A percentile compares a stretch with the other conserved stretches of the same genome.
These are phyloP conservation scores for Paraphysoderma sedebokerense DNA, from an alignment of 371 early-diverging fungal genomes.

Conservation along the genomic window DNA sequence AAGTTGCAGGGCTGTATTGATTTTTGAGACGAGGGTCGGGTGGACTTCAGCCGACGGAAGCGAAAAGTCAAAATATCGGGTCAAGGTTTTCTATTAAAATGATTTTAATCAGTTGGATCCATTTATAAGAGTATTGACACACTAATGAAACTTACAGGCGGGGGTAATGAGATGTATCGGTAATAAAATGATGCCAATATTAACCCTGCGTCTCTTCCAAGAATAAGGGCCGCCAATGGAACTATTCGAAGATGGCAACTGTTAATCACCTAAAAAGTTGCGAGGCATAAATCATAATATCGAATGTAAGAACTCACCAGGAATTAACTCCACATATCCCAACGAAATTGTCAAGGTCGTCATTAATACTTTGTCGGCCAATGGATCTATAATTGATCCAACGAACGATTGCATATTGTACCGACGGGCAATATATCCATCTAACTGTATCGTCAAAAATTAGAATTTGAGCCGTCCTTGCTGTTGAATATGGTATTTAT, in stretches of 20 bases:
- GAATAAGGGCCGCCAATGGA: constrained; percentile 59
- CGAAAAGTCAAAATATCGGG: constrained; percentile 72
- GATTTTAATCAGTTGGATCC: neutral
- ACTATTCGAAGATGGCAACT: constrained; percentile 14
- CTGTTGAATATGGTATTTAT: neutral
- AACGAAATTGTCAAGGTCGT: constrained; percentile 71
- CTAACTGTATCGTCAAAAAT: constrained; percentile 26
- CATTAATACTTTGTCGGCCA: constrained; percentile 93
- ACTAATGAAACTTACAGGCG: constrained; percentile 38
- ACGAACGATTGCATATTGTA: constrained; percentile 70
- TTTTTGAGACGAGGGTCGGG: constrained; percentile 76
- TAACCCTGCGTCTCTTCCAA: constrained; percentile 73
- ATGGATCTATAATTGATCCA: constrained; percentile 86
- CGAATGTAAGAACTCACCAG: constrained; percentile 27
- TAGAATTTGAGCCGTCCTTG: neutral
- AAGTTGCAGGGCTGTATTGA: constrained; percentile 82
- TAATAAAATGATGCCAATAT: constrained; percentile 60
- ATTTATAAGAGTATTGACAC: neutral
- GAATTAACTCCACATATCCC: constrained; percentile 50
- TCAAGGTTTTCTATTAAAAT: constrained; percentile 49
- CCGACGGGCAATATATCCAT: constrained; percentile 81
- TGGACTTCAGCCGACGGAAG: constrained; percentile 80
- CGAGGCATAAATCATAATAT: neutral
- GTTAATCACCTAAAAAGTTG: neutral
- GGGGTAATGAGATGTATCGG: constrained; percentile 72